Evolutionary conservation across 805 yeast species (phyloP).

Genomic region (Metschnikowia picachoensis): DNA sequence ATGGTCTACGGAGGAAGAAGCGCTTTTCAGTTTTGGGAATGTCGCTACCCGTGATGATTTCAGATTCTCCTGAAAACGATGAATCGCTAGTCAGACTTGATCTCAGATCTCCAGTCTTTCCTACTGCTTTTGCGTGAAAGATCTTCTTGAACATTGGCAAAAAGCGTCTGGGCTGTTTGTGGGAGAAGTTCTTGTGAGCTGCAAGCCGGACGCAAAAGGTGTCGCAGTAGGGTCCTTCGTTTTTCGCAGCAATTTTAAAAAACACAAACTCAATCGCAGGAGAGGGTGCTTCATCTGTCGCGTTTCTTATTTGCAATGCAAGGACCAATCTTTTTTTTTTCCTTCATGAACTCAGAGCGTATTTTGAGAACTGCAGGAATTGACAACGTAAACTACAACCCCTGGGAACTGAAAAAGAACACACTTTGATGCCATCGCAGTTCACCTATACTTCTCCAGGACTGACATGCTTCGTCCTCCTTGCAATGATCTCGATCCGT

Average conservation of each 20-base stretch:
- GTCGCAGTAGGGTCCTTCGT: too few species aligned
- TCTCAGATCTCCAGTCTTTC: slow-evolving; percentile 3
- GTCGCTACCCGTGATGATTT: slow-evolving; percentile 5
- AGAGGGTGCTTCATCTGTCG: too few species aligned
- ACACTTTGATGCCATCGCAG: too few species aligned
- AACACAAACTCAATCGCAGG: too few species aligned
- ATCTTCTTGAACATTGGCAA: slow-evolving; percentile 15
- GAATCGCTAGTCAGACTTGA: slow-evolving; percentile 1
- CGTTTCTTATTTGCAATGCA: not conserved
- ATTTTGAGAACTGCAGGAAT: too few species aligned
- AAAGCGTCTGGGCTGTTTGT: slow-evolving; percentile 4
- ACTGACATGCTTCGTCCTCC: too few species aligned
- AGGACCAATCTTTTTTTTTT: not conserved
- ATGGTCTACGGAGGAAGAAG: slow-evolving; percentile 11
- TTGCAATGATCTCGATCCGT: too few species aligned
- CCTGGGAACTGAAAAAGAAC: too few species aligned
- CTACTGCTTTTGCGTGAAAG: slow-evolving; percentile 8
- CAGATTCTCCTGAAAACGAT: slow-evolving; percentile 11
- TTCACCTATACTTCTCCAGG: too few species aligned
- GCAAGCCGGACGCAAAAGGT: too few species aligned
- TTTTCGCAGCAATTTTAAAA: slow-evolving; percentile 3
- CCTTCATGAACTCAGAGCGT: too few species aligned
- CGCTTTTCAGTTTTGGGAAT: slow-evolving; percentile 12
- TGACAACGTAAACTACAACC: too few species aligned
- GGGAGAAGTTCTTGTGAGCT: not conserved